A percentile compares a stretch with the other conserved stretches of the same genome.
These are phyloP conservation scores for Meripilus lineatus DNA, from an alignment of 1,284 basidiomycete species.

Conservation along the genomic window DNA sequence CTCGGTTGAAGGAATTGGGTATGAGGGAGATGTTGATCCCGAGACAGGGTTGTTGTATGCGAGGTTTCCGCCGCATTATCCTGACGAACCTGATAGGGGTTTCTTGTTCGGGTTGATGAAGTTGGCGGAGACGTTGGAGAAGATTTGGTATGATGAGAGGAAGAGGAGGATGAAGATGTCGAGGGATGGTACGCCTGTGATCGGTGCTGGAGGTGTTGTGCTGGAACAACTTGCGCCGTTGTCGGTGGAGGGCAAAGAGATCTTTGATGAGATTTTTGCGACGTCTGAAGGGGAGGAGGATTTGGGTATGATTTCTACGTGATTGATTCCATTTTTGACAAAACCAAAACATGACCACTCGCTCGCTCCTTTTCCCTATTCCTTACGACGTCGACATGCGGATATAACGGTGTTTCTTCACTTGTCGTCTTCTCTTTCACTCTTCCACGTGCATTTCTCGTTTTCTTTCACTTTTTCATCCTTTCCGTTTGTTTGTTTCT, in stretches of 20 bases:
- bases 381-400: too few relatives aligned
- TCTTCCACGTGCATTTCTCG: constrained; percentile 2
- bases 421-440: constrained; percentile 8
- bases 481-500: constrained; percentile 6
- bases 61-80: constrained; percentile 89
- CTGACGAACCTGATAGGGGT: constrained; percentile 86
- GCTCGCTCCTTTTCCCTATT: not conserved
- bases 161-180: constrained; percentile 59
- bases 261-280: constrained; percentile 72
- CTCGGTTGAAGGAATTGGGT: constrained; percentile 60
- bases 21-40: constrained; percentile 75
- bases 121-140: constrained; percentile 68
- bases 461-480: constrained; percentile 2
- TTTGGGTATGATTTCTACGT: constrained; percentile 69
- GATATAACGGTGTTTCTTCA: constrained; percentile 6
- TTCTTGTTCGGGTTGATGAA: constrained; percentile 91
- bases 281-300: constrained; percentile 51
- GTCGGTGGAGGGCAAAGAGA: constrained; percentile 64
- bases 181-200: constrained; percentile 52
- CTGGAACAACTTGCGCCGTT: constrained; percentile 56
- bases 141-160: constrained; percentile 83
- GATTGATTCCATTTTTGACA: constrained; percentile 3
- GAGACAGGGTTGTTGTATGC: constrained; percentile 78
- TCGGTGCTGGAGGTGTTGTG: too few relatives aligned
- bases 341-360: too few relatives aligned